Conservation (phyloP, 768 basidiomycete genomes). For the Termitomyces sp. region DNA sequence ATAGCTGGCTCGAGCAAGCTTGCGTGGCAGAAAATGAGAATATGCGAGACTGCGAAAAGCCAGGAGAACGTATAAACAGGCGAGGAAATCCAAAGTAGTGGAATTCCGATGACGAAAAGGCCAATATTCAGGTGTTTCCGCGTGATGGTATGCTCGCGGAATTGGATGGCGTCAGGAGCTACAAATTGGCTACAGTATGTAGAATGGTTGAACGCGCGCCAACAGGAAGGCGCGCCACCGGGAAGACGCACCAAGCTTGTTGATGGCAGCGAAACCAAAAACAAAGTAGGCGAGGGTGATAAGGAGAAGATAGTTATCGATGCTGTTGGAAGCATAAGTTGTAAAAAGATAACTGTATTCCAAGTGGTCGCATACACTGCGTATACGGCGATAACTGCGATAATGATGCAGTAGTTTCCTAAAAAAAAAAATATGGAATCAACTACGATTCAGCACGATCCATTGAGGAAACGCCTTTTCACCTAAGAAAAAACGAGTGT, state of each 20-base stretch:
- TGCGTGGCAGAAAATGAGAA: slow-evolving; percentile 86
- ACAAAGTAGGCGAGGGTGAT: slow-evolving; percentile 84
- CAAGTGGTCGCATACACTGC: slow-evolving; percentile 54
- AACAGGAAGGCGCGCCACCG: too few relatives aligned
- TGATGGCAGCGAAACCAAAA: slow-evolving; percentile 88
- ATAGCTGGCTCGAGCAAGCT: slow-evolving; percentile 90
- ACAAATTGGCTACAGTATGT: not conserved
- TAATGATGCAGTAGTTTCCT: slow-evolving; percentile 87
- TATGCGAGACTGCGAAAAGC: slow-evolving; percentile 83
- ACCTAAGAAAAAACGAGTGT: slow-evolving; percentile 88
- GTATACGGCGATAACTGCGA: slow-evolving; percentile 78
- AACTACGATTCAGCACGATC: slow-evolving; percentile 7
- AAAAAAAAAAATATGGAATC: too few relatives aligned
- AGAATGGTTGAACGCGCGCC: too few relatives aligned
- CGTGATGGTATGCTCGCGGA: slow-evolving; percentile 78
- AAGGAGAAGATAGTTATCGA: slow-evolving; percentile 81
- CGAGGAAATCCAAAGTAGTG: slow-evolving; percentile 76
- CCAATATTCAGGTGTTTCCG: slow-evolving; percentile 86
- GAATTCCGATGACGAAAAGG: slow-evolving; percentile 90
- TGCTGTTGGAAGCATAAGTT: slow-evolving; percentile 32
- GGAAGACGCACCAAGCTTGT: slow-evolving; percentile 80
- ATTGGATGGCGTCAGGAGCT: slow-evolving; percentile 82
- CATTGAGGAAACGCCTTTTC: slow-evolving; percentile 1
- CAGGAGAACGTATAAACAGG: slow-evolving; percentile 88
- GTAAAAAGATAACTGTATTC: not conserved